Evolutionary conservation across 768 basidiomycete genomes (phyloP), one percentile per base, ranked within the genome.

Genomic region (Agaricus sinodeliciosus): DNA sequence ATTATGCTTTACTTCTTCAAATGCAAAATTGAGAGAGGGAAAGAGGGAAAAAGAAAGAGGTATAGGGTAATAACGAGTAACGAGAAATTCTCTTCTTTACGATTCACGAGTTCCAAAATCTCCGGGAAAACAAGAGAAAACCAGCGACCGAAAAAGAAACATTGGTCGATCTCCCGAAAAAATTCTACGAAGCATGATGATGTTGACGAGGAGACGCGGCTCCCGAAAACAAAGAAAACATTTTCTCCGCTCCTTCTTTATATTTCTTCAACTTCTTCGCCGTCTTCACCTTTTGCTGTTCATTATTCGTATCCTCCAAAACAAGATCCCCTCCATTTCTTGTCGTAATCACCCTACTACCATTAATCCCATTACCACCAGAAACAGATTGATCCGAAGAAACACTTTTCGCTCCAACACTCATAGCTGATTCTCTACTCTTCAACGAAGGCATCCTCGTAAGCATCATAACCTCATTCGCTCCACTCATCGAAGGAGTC

Each of bases 201-300:
- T 43, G 65, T 9, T 76, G 79, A 54, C 78, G 85, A 55, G 86
- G 84, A 8, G 52, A 54, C 15, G 25, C 43, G 25, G 58, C 49
- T 25, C 85, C 80, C 40, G 85, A 84, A 67, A 92, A 91, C 57
- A 92, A 72, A 28, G 88, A 88, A 54, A 92, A 75, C 51, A 92
- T 78, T 58, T 91, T 91, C 73, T 90, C 89, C 2, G 90, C 88
- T 56, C 84, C 86, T 63, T 90, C 84, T 71, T 90, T 91, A 72
- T 89, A 88, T 71, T 84, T 90, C 76, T 85, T 87, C 67, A 89
- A 66, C 68, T 86, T 90, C 73, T 80, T 88, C 62, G 67, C 82
- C 79, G 78, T 84, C 56, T 72, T 72, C 63, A 80, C 84, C 61
- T 83, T 78, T n/a, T 75, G 71, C 53, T 78, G 72, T 47, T 76